These are phyloP conservation scores for Aureobasidium sp. DNA, from an alignment of 2,329 filamentous ascomycete species.

Conservation along the genomic window DNA sequence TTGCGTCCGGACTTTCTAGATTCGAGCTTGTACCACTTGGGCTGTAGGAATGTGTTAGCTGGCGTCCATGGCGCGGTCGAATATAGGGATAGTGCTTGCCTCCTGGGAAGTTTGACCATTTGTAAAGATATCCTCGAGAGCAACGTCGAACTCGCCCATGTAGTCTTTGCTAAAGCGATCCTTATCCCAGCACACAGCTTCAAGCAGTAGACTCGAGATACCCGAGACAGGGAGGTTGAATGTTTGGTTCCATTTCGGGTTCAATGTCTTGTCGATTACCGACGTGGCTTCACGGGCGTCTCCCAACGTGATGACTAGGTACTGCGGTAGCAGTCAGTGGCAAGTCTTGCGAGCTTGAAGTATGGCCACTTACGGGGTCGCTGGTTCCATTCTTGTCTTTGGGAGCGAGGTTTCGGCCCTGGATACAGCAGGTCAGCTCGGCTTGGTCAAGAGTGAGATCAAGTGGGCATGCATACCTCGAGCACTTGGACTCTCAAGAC, in stretches of 20 bases:
- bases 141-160: slow-evolving; percentile 89
- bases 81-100: slow-evolving; percentile 23
- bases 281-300: slow-evolving; percentile 82
- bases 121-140: slow-evolving; percentile 84
- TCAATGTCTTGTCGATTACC: slow-evolving; percentile 79
- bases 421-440: slow-evolving; percentile 9
- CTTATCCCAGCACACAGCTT: slow-evolving; percentile 96
- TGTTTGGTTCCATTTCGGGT: slow-evolving; percentile 93
- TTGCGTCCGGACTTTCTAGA: slow-evolving; percentile 58
- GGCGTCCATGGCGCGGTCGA: background rate
- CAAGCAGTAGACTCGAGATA: slow-evolving; percentile 67
- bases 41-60: slow-evolving; percentile 32
- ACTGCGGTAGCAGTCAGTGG: slow-evolving; percentile 47
- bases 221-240: slow-evolving; percentile 77
- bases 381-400: slow-evolving; percentile 92
- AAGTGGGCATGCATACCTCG: slow-evolving; percentile 15
- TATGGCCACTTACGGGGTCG: slow-evolving; percentile 64
- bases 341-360: slow-evolving; percentile 12
- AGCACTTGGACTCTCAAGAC: slow-evolving; percentile 25
- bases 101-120: slow-evolving; percentile 60
- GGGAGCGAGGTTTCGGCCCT: slow-evolving; percentile 81
- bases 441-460: background rate
- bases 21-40: slow-evolving; percentile 77
- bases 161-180: slow-evolving; percentile 97
- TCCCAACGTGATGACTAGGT: slow-evolving; percentile 79